Evolutionary conservation across 2,329 filamentous ascomycete species (phyloP).

Genomic region (Calycina herbarum): DNA sequence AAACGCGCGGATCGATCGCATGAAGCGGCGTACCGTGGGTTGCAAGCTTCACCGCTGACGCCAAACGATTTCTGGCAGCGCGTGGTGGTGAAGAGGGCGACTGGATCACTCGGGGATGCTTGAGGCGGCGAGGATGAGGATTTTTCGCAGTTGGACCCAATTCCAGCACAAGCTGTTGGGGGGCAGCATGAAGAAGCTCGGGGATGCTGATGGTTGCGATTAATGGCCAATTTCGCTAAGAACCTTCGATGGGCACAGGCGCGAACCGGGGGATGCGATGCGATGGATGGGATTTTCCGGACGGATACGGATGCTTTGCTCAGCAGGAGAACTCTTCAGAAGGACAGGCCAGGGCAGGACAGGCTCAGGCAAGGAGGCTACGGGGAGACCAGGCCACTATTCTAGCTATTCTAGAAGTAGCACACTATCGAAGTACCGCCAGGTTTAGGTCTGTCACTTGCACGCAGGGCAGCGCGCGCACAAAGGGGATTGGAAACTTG

Average conservation of each 20-base stretch:
- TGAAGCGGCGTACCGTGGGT: slow-evolving; percentile 19
- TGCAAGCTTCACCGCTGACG: slow-evolving; percentile 27
- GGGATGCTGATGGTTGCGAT: slow-evolving; percentile 9
- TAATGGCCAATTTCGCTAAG: slow-evolving; percentile 16
- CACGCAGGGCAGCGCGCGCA: background rate
- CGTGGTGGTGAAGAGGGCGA: background rate
- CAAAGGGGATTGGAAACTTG: background rate
- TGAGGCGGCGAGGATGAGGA: slow-evolving; percentile 11
- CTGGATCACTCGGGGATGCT: slow-evolving; percentile 8
- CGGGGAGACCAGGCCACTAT: background rate
- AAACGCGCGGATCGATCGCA: slow-evolving; percentile 30
- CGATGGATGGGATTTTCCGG: background rate
- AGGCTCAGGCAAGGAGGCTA: background rate
- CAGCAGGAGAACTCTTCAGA: background rate
- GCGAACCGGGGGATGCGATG: background rate
- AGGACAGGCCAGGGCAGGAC: background rate
- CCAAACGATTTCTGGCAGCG: background rate
- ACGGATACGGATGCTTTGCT: background rate
- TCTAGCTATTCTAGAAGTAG: no score
- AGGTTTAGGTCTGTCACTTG: background rate
- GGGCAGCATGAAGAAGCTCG: slow-evolving; percentile 7
- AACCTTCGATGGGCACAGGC: background rate
- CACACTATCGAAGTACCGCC: background rate
- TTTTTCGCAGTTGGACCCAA: background rate
- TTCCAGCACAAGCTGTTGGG: background rate